phyloP scores from a whole-genome alignment of 2,329 filamentous ascomycete genomes.

The Fusarium zealandicum region DNA sequence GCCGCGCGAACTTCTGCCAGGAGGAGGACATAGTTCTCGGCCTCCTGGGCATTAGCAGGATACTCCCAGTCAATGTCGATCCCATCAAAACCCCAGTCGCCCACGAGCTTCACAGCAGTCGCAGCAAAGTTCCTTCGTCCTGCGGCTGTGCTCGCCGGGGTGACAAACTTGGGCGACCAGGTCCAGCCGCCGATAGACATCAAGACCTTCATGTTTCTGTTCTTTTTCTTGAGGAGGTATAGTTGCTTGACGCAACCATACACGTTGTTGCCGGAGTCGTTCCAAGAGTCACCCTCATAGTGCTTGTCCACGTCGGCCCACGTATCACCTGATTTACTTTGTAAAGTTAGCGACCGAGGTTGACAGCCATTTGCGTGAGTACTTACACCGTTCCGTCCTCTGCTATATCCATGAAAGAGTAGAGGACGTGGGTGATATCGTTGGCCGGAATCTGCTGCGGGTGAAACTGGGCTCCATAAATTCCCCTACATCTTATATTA shows the following conservation, averaged over 20 bases:
- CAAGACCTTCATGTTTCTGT: constrained; percentile 80
- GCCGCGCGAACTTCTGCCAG: constrained; percentile 44
- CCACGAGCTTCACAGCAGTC: constrained; percentile 72
- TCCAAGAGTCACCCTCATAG: constrained; percentile 69
- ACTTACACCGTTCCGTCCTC: constrained; percentile 57
- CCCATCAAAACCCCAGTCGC: constrained; percentile 69
- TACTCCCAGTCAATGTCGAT: constrained; percentile 67
- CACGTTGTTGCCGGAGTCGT: constrained; percentile 66
- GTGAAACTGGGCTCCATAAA: constrained; percentile 76
- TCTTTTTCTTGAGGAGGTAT: constrained; percentile 75
- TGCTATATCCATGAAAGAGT: constrained; percentile 58
- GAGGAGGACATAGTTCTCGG: constrained; percentile 38
- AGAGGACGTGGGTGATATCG: constrained; percentile 78
- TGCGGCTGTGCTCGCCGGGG: constrained; percentile 65
- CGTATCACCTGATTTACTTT: constrained; percentile 41
- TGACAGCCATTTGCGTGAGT: fast-evolving
- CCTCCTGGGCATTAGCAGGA: constrained; percentile 50
- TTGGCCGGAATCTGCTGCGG: constrained; percentile 72
- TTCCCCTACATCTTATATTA: constrained; percentile 57
- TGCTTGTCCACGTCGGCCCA: constrained; percentile 68
- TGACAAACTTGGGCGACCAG: constrained; percentile 62
- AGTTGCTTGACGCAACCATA: constrained; percentile 83
- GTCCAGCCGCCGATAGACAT: constrained; percentile 85
- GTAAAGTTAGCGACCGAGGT: background rate
- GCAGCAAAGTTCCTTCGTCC: constrained; percentile 72